Conservation (phyloP, 2,329 filamentous ascomycete species). For the Didymosphaeria variabile region DNA sequence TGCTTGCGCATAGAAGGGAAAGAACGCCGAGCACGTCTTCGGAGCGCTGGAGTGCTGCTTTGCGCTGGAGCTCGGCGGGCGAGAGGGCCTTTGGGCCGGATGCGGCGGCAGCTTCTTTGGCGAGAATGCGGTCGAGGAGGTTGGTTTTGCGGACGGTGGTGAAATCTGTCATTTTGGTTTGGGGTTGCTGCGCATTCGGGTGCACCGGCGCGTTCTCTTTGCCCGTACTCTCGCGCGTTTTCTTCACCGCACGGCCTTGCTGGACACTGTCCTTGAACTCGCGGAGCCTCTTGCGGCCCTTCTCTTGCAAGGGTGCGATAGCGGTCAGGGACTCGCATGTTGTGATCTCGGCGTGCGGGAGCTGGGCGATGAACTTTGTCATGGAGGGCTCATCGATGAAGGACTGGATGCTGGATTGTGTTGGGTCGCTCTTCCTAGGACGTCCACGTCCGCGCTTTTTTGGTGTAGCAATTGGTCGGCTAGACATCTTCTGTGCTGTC, state of each 20-base stretch:
- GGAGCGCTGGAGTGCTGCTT: slow-evolving; percentile 57
- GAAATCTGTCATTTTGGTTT: slow-evolving; percentile 50
- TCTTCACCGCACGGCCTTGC: slow-evolving; percentile 44
- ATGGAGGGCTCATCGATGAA: slow-evolving; percentile 46
- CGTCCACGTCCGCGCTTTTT: slow-evolving; percentile 46
- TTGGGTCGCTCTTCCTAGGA: slow-evolving; percentile 37
- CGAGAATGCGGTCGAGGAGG: slow-evolving; percentile 61
- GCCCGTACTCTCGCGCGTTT: slow-evolving; percentile 35
- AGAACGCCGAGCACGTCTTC: slow-evolving; percentile 57
- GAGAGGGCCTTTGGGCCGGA: slow-evolving; percentile 51
- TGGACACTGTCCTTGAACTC: slow-evolving; percentile 71
- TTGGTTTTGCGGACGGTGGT: slow-evolving; percentile 53
- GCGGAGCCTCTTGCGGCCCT: slow-evolving; percentile 74
- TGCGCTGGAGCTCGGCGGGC: slow-evolving; percentile 55
- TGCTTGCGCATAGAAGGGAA: slow-evolving; percentile 51
- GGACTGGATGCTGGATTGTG: slow-evolving; percentile 61
- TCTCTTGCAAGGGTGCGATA: slow-evolving; percentile 67
- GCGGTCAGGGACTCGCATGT: slow-evolving; percentile 62
- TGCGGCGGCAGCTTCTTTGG: slow-evolving; percentile 56
- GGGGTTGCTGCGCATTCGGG: slow-evolving; percentile 19
- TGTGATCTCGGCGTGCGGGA: slow-evolving; percentile 66
- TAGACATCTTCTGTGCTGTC: slow-evolving; percentile 27
- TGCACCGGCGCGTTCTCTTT: slow-evolving; percentile 42
- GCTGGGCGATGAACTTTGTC: slow-evolving; percentile 61
- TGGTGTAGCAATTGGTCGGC: slow-evolving; percentile 41